Conservation (phyloP, 768 basidiomycete species). For the Collybia sordida region DNA sequence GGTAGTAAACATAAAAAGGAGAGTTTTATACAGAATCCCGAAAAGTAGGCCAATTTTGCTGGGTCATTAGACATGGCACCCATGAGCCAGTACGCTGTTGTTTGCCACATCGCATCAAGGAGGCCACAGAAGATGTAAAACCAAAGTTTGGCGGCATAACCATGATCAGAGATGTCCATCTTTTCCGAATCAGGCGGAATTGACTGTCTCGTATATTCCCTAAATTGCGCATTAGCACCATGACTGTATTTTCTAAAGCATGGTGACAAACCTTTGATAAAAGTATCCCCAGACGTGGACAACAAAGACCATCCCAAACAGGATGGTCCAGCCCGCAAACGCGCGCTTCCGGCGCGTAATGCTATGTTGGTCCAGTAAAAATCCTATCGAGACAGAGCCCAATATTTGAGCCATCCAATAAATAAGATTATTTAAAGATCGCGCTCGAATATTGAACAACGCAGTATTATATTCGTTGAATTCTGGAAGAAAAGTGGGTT, state of each 20-base stretch:
- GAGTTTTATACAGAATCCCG: constrained; percentile 69
- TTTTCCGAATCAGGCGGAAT: constrained; percentile 36
- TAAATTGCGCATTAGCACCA: constrained; percentile 11
- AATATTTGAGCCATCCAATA: constrained; percentile 83
- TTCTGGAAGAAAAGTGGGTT: constrained; percentile 37
- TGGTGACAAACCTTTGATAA: constrained; percentile 62
- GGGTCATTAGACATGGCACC: constrained; percentile 88
- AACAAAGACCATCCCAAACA: constrained; percentile 62
- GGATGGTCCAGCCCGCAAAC: constrained; percentile 63
- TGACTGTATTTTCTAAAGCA: neutral
- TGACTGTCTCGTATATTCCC: constrained; percentile 59
- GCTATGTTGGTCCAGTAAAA: constrained; percentile 57
- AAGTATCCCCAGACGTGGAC: constrained; percentile 77
- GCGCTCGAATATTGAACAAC: constrained; percentile 77
- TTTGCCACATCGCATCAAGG: constrained; percentile 86
- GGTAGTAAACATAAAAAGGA: too few species aligned
- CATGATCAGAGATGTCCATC: constrained; percentile 58
- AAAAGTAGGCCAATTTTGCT: constrained; percentile 74
- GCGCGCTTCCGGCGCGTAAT: constrained; percentile 69
- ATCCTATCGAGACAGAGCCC: constrained; percentile 69
- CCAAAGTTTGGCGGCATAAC: constrained; percentile 57
- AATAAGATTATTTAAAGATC: constrained; percentile 73
- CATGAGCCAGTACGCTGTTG: constrained; percentile 79
- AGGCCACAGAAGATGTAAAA: constrained; percentile 75
- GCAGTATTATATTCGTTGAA: constrained; percentile 79